These are phyloP conservation scores for Colletotrichum sublineola DNA, from an alignment of 2,329 filamentous ascomycete genomes.

Conservation along the genomic window DNA sequence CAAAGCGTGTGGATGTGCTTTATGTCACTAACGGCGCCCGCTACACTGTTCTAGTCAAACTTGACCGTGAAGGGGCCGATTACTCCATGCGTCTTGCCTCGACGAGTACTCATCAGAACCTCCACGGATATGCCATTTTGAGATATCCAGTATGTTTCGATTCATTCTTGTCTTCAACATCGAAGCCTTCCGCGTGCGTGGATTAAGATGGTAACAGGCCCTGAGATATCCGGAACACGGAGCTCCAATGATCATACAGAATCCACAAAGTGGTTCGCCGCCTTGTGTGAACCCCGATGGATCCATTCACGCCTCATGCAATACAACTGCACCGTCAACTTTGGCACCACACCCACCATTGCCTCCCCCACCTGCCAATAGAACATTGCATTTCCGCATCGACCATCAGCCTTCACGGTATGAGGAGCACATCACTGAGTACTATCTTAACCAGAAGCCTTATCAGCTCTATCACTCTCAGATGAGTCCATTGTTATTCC, in stretches of 20 bases:
- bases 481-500: conserved; percentile 55
- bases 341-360: conserved; percentile 1
- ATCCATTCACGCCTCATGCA: conserved; percentile 2
- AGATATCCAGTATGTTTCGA: conserved; percentile 16
- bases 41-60: conserved; percentile 63
- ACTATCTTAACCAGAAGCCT: conserved; percentile 22
- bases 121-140: conserved; percentile 65
- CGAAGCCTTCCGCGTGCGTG: background rate
- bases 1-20: conserved; percentile 51
- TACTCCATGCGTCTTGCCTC: conserved; percentile 69
- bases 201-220: conserved; percentile 1
- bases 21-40: conserved; percentile 64
- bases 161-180: background rate
- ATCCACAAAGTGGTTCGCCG: background rate
- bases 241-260: conserved; percentile 16
- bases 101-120: conserved; percentile 63
- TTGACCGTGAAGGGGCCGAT: conserved; percentile 58
- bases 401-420: conserved; percentile 15
- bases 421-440: conserved; percentile 24
- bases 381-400: conserved; percentile 18
- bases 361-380: background rate
- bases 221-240: conserved; percentile 24
- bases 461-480: conserved; percentile 44
- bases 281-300: conserved; percentile 19
- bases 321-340: background rate